These are phyloP conservation scores for Rosa hybrid DNA, from an alignment of 331 rosid genomes.

Conservation along the genomic window DNA sequence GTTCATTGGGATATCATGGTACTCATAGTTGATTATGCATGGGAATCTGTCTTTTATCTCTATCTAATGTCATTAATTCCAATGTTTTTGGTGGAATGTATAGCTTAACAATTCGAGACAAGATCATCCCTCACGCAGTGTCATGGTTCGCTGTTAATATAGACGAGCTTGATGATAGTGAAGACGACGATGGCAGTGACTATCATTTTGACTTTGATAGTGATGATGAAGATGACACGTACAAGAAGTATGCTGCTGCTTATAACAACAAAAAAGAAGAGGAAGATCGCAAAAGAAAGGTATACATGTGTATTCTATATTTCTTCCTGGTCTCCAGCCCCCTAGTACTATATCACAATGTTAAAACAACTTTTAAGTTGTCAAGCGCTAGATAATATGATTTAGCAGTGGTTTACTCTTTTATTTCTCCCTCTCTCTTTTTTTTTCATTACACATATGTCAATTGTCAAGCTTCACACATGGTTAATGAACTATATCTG, in stretches of 20 bases:
- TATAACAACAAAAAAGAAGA: no score
- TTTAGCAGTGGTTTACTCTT: not conserved
- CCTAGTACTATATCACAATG: no score
- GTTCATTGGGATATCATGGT: not conserved
- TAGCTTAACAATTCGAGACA: conserved; percentile 61
- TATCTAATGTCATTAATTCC: not conserved
- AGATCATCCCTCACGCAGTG: conserved; percentile 73
- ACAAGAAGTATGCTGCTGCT: no score
- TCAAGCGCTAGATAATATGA: not conserved
- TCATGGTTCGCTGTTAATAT: conserved; percentile 55
- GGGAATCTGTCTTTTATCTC: not conserved
- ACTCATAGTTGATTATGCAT: not conserved
- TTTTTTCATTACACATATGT: no score
- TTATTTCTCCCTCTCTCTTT: no score
- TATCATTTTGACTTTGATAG: not conserved
- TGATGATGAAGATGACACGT: no score
- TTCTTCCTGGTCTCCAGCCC: no score
- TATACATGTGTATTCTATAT: no score
- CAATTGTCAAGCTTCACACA: not conserved
- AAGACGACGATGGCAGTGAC: no score
- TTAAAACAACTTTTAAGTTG: not conserved
- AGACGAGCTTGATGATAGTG: not conserved
- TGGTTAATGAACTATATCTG: not conserved
- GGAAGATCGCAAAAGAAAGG: no score
- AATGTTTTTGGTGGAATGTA: conserved; percentile 7